Evolutionary conservation across 306 rosid species (phyloP), one percentile per base, ranked within the genome.

Genomic region (Carpinus viminea): DNA sequence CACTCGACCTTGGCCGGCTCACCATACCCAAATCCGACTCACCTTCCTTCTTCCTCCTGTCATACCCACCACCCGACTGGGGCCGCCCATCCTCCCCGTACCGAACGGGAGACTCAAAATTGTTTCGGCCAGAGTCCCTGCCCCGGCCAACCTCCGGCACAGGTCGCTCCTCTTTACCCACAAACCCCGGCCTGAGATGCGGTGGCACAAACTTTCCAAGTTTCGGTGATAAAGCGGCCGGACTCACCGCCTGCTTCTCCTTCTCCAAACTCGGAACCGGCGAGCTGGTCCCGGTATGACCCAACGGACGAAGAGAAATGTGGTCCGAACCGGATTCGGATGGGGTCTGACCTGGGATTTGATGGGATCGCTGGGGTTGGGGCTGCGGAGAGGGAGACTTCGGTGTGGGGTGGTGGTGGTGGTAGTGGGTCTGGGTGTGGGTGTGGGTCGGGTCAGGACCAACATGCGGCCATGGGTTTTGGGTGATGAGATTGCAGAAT

Each of bases 171-270:
- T 84, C 96, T 41, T 76, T 79, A 3, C 87, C 86, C 15, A 83
- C 92, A 72, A 80, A 93, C 15, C 97, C 96, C 0, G 93, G 96
- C n/a, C 97, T 85, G 8, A 90, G 97, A 77, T 93, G 96, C 8
- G 97, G 97, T 12, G 96, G 97, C 64, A 93, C 92, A 54, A 93
- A 93, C 78, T 93, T 93, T 17, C 81, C 69, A 4, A 89, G 71
- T 64, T 87, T 92, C 28, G 78, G 75, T 48, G 88, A 75, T 11
- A 59, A 31, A 60, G 74, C 26, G 26, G 26, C 51, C 53, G 61
- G 72, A 69, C 77, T 72, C 2, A 78, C 61, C 74, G 60, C 31
- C 15, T 85, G 85, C 87, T 83, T 85, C 0, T 85, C 87, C 80
- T 68, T 83, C 21, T 80, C 93, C 38, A 11, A 48, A 70, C 66